Evolutionary conservation across 2,329 filamentous ascomycete species (phyloP), one percentile per base, ranked within the genome.

Genomic region (Scolecobasidium constrictum): DNA sequence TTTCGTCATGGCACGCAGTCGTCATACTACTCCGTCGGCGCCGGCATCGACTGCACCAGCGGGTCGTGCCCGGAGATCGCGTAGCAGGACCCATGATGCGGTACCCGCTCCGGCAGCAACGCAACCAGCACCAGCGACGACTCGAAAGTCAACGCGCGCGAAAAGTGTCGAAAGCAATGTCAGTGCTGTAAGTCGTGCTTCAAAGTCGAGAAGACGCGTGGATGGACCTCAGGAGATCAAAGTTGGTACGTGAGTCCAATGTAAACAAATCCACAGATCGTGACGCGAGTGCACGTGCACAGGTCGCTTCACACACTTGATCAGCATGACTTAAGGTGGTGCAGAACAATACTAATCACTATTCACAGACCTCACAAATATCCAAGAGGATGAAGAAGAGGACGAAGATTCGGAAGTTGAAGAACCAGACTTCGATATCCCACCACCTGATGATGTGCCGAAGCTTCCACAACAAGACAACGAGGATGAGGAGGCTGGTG

Each of bases 351-450:
- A 9, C 9, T 31, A 9, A 31, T 31, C 26, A 18, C 35, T 7
- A 17, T 26, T 7, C 22, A 17, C 34, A 42, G 40, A 42, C 33
- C 33, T 42, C n/a, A 35, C 40, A 16, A 26, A 21, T 7, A 7
- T 41, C 13, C 23, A 41, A 34, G 38, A 41, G n/a, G 17, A 41
- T 4, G 23, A 31, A 13, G 26, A 28, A 20, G 40, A 35, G 18
- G 18, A n/a, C 16, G 40, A 42, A 13, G 5, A 36, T 9, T 19
- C 34, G 9, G 34, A 36, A 11, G 17, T 9, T 36, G 34, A 31
- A 31, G 26, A 31, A 7, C 9, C 9, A n/a, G 26, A 31, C n/a
- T n/a, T 31, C 9, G 26, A 31, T 31, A 31, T 36, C 16, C 15
- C 31, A 17, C 40, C 18, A 3, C 16, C 18, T 22, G 31, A 42